Percentiles rank a stretch among this genome's conserved stretches.
phyloP scores from a whole-genome alignment of 2,329 filamentous ascomycete species.

The Beauveria sp. region DNA sequence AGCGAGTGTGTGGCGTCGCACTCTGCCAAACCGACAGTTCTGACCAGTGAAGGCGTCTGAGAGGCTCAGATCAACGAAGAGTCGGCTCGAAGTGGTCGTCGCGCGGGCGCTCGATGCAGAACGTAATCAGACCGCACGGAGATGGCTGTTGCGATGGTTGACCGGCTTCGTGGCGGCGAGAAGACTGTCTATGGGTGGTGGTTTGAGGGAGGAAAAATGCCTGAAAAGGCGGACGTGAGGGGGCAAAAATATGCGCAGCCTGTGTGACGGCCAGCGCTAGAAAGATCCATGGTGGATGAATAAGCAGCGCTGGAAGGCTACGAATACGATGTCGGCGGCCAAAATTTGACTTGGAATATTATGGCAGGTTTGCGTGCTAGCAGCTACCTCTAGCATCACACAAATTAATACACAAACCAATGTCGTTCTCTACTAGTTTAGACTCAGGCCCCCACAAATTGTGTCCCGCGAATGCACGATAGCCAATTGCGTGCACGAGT shows the following conservation, averaged over 20 bases:
- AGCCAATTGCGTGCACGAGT: conserved; percentile 1
- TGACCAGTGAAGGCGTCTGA: conserved; percentile 58
- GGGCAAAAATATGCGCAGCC: conserved; percentile 14
- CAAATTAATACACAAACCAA: not conserved
- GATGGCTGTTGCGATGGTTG: conserved; percentile 19
- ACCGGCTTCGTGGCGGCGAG: conserved; percentile 29
- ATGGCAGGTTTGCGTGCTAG: not conserved
- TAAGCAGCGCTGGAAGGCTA: not conserved
- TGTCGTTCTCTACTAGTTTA: not conserved
- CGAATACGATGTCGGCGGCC: not conserved
- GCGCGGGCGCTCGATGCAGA: conserved; percentile 16
- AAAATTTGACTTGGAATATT: not conserved
- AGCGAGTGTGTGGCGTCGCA: conserved; percentile 14
- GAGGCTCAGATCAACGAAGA: conserved; percentile 29
- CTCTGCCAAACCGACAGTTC: conserved; percentile 31
- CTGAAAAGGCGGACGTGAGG: conserved; percentile 13
- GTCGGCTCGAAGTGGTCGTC: conserved; percentile 28
- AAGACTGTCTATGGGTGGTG: conserved; percentile 22
- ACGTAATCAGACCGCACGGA: not conserved
- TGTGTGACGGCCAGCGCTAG: not conserved
- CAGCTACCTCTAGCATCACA: not conserved
- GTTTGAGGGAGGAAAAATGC: conserved; percentile 17
- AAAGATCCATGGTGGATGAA: not conserved
- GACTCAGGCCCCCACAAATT: not conserved
- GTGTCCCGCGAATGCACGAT: not conserved